Evolutionary conservation across 306 rosid species (phyloP), one percentile per base, ranked within the genome.

Genomic region (Begonia masoniana): DNA sequence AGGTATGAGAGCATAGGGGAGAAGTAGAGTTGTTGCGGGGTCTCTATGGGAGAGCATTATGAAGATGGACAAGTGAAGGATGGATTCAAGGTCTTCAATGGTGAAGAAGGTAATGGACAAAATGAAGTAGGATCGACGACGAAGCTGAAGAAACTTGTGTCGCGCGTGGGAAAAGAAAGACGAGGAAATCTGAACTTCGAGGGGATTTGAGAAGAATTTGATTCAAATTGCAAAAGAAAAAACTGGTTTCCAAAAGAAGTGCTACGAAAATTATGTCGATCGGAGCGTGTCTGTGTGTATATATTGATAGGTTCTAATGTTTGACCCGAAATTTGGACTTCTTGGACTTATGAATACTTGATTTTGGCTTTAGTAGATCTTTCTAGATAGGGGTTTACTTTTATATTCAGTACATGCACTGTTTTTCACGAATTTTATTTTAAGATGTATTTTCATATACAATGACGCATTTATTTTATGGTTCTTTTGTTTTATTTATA

Each of bases 41-140:
- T 80, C 88, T 1, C 88, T 83, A 51, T 80, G 85, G 88, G 88
- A 86, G 62, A 79, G 74, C 65, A 82, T 84, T 7, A 86, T 82
- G 95, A 86, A 77, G 81, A 48, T 55, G 16, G 87, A 82, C 56
- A 82, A 65, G 88, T 71, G 8, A 75, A 23, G 54, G 95, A 84
- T 6, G 95, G 87, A 16, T 66, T 77, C 50, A 50, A 50, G 2
- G 53, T 50, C 4, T 50, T 15, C 11, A 50, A 50, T 50, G 19
- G 19, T 0, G 53, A 50, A 50, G 21, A 50, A 15, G 8, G 21
- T 17, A 10, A 15, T 13, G 17, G 10, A 15, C 5, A 50, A 19
- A 14, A 10, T 4, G 21, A 13, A 43, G 48, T 5, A 2, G 48
- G 13, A 43, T 10, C 3, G 2, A 2, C 12, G 2, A 43, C 48